Percentiles rank a stretch among this genome's conserved stretches.
These are phyloP conservation scores for Yamadazyma paraphyllophila DNA, from an alignment of 805 yeast species.

Conservation along the genomic window DNA sequence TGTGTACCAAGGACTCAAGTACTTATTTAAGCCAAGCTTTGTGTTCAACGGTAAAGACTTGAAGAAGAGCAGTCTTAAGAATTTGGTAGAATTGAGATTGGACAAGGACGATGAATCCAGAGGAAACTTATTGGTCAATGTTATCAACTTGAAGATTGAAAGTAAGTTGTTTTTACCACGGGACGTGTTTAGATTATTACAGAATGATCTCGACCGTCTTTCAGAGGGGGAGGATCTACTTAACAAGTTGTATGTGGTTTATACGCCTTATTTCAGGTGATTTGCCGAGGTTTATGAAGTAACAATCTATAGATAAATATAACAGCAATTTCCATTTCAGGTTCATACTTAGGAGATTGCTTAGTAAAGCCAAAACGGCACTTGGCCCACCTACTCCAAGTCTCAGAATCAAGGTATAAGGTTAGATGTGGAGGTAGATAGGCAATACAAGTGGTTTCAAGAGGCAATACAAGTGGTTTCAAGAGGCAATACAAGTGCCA, in stretches of 20 bases:
- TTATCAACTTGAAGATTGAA: slow-evolving; percentile 17
- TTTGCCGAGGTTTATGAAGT: too few species aligned
- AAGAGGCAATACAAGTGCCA: too few species aligned
- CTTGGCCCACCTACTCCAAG: too few species aligned
- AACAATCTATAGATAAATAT: not conserved
- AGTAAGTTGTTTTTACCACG: slow-evolving; percentile 10
- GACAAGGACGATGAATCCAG: slow-evolving; percentile 12
- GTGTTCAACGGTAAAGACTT: slow-evolving; percentile 30
- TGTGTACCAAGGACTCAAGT: slow-evolving; percentile 45
- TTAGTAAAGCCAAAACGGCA: too few species aligned
- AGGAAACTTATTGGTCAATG: slow-evolving; percentile 16
- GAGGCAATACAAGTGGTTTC: too few species aligned
- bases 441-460: too few species aligned
- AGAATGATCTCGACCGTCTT: slow-evolving; percentile 11
- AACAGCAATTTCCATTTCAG: too few species aligned
- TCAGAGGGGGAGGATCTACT: slow-evolving; percentile 13
- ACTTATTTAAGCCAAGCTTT: slow-evolving; percentile 32
- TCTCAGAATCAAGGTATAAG: too few species aligned
- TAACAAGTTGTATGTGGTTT: slow-evolving; percentile 11
- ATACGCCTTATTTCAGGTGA: slow-evolving; percentile 12
- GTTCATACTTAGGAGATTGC: too few species aligned
- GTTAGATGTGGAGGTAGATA: too few species aligned
- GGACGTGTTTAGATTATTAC: slow-evolving; percentile 11
- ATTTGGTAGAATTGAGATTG: slow-evolving; percentile 49
- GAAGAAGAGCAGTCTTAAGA: slow-evolving; percentile 48